phyloP scores from a whole-genome alignment of 129 eudicot species.

The Helichrysum umbraculigerum region DNA sequence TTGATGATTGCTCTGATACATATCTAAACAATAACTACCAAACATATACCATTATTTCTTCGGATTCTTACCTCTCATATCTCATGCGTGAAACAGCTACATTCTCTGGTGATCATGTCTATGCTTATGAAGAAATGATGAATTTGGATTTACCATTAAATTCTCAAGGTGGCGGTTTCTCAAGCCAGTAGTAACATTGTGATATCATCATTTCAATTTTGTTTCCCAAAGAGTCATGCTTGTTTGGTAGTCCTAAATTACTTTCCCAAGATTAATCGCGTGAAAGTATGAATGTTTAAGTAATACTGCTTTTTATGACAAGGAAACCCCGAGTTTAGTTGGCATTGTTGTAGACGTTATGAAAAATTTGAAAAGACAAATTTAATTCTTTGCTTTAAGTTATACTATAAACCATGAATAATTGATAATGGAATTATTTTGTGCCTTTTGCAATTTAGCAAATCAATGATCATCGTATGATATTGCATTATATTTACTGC shows the following conservation, averaged over 20 bases:
- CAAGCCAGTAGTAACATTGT: slow-evolving; percentile 15
- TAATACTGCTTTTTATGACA: slow-evolving; percentile 12
- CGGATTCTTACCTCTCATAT: background rate
- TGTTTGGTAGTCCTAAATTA: slow-evolving; percentile 10
- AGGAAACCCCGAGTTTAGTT: slow-evolving; percentile 16
- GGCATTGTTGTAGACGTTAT: slow-evolving; percentile 8
- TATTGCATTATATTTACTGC: too few relatives aligned
- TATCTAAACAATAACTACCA: slow-evolving; percentile 7
- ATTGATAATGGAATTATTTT: too few relatives aligned
- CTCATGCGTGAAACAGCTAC: slow-evolving; percentile 4
- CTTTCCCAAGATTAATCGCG: slow-evolving; percentile 18
- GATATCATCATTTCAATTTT: slow-evolving; percentile 4
- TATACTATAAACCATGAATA: too few relatives aligned
- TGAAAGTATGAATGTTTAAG: background rate
- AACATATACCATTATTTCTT: background rate
- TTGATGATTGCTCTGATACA: slow-evolving; percentile 8
- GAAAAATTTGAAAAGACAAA: slow-evolving; percentile 6
- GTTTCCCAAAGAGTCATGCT: slow-evolving; percentile 26
- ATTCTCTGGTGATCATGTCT: background rate
- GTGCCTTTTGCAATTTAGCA: too few relatives aligned
- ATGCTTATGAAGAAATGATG: slow-evolving; percentile 18
- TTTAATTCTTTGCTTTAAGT: slow-evolving; percentile 14
- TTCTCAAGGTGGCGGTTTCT: slow-evolving; percentile 19
- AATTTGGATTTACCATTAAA: slow-evolving; percentile 19
- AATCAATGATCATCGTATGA: too few relatives aligned